phyloP scores from a whole-genome alignment of 108 stramenopile genomes.

The Thalassiosira profunda region DNA sequence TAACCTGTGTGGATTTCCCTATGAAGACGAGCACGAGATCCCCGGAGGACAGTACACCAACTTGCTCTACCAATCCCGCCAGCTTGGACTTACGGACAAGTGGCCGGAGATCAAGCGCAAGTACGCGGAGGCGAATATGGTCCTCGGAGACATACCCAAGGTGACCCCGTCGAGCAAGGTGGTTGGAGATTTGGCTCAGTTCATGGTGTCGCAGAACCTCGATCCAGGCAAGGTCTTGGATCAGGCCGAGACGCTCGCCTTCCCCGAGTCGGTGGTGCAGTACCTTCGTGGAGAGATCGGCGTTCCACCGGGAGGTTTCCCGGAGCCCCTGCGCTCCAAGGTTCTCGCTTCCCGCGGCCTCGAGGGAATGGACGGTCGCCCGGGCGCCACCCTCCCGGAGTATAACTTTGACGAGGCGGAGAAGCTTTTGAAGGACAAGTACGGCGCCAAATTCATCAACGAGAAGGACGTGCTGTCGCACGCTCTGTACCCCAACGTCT shows the following conservation, averaged over 20 bases:
- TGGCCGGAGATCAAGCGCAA: conserved; percentile 75
- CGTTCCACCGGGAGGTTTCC: conserved; percentile 81
- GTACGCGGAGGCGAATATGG: conserved; percentile 79
- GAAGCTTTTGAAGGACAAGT: conserved; percentile 53
- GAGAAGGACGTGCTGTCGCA: conserved; percentile 87
- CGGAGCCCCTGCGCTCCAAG: conserved; percentile 75
- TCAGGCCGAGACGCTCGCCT: conserved; percentile 67
- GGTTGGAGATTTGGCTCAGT: conserved; percentile 87
- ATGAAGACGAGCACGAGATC: conserved; percentile 89
- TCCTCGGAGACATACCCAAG: conserved; percentile 90
- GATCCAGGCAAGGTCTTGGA: conserved; percentile 58
- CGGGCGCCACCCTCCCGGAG: conserved; percentile 70
- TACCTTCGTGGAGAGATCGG: conserved; percentile 78
- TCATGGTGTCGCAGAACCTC: conserved; percentile 81
- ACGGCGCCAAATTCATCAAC: conserved; percentile 62
- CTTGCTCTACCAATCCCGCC: conserved; percentile 80
- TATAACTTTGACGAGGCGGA: conserved; percentile 65
- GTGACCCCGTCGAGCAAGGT: conserved; percentile 90
- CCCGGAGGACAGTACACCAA: conserved; percentile 90
- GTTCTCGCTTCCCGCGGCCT: conserved; percentile 65
- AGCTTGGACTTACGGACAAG: conserved; percentile 73
- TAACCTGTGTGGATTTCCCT: too few relatives aligned
- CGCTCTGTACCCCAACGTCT: conserved; percentile 92
- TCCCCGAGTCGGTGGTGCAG: conserved; percentile 82
- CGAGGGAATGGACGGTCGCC: conserved; percentile 64